Evolutionary conservation across 169 alveolate genomes (phyloP).

Genomic region (Plasmodium cynomolgi): DNA sequence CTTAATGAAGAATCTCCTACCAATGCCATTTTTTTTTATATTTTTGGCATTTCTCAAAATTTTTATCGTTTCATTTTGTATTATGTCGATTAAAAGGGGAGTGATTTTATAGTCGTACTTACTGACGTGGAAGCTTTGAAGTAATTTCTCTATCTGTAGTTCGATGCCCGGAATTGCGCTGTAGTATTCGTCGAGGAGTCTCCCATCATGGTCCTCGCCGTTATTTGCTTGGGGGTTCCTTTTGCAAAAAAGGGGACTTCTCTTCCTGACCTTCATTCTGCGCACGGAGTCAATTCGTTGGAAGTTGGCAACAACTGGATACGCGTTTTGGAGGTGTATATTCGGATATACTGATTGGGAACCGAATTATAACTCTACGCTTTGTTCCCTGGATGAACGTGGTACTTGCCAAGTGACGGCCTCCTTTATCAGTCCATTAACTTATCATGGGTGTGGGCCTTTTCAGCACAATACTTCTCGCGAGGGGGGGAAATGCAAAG

Average conservation of each 20-base stretch:
- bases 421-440: not conserved
- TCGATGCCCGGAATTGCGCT: constrained; percentile 58
- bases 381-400: not conserved
- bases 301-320: not conserved
- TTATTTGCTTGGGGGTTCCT: not conserved
- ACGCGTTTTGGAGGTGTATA: not conserved
- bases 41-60: constrained; percentile 47
- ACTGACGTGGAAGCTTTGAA: constrained; percentile 37
- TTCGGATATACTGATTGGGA: not conserved
- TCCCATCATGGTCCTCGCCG: not conserved
- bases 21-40: constrained; percentile 4
- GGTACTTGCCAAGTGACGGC: not conserved
- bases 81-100: constrained; percentile 51
- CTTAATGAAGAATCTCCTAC: not conserved
- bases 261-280: constrained; percentile 41
- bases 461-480: too few relatives aligned
- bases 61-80: constrained; percentile 69
- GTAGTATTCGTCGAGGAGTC: constrained; percentile 1
- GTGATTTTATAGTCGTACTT: constrained; percentile 74
- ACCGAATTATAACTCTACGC: not conserved
- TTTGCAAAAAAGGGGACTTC: not conserved
- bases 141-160: constrained; percentile 54
- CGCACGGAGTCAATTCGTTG: not conserved
- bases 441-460: not conserved
- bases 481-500: not conserved